These are phyloP conservation scores for Albophoma yamanashiensis DNA, from an alignment of 2,329 filamentous ascomycete genomes.

Conservation along the genomic window DNA sequence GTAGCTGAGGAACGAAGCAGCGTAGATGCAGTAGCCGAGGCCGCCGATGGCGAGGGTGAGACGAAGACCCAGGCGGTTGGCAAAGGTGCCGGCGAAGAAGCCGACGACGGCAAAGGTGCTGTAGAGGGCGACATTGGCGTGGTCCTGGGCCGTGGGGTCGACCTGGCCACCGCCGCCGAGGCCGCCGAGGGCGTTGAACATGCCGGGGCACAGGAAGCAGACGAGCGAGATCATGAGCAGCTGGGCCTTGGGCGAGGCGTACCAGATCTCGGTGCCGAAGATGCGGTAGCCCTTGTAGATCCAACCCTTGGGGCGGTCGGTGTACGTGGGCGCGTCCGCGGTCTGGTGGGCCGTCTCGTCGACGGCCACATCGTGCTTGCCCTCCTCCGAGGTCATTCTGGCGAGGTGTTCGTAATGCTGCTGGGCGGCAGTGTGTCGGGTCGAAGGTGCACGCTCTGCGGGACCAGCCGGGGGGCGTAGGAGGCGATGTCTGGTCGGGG, in stretches of 20 bases:
- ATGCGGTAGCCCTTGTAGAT: conserved; percentile 55
- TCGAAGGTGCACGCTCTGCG: not conserved
- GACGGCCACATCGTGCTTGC: conserved; percentile 9
- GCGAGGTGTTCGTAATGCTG: not conserved
- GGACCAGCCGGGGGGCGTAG: not conserved
- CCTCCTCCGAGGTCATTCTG: conserved; percentile 16
- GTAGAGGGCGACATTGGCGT: conserved; percentile 62
- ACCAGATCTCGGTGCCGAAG: conserved; percentile 48
- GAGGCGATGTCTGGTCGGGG: not conserved
- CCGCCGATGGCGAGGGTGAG: conserved; percentile 61
- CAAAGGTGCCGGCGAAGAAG: conserved; percentile 65
- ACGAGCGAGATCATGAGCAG: conserved; percentile 52
- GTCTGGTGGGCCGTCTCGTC: conserved; percentile 7
- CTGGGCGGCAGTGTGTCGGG: not conserved
- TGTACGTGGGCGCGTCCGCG: not conserved
- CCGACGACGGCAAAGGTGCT: conserved; percentile 59
- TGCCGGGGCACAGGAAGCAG: conserved; percentile 57
- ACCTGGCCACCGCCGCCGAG: conserved; percentile 50
- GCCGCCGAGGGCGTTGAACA: conserved; percentile 59
- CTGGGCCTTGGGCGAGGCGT: conserved; percentile 63
- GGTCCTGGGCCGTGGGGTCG: conserved; percentile 42
- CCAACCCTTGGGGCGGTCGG: conserved; percentile 42
- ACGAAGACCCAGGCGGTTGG: conserved; percentile 65
- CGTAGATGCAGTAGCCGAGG: conserved; percentile 67
- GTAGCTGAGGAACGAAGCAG: conserved; percentile 59